A percentile compares a stretch with the other conserved stretches of the same genome.
phyloP scores from a whole-genome alignment of 306 rosid genomes.

The Acacia confusa region DNA sequence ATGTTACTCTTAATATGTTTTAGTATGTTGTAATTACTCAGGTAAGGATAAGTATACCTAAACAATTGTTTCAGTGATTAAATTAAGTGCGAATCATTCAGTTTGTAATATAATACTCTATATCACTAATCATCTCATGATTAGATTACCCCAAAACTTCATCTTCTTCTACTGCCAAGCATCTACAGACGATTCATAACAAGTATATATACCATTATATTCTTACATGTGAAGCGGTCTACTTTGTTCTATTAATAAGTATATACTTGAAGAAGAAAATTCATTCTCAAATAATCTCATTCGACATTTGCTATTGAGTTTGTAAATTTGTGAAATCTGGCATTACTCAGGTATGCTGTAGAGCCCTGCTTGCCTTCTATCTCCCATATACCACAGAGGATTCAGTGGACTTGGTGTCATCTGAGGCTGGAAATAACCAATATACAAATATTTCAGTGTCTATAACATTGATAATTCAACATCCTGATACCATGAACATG shows the following conservation, averaged over 20 bases:
- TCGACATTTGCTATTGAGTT: not conserved
- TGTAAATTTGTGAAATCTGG: constrained; percentile 1
- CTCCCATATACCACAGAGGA: constrained; percentile 30
- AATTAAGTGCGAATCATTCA: not conserved
- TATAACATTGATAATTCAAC: not conserved
- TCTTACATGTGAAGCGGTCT: not conserved
- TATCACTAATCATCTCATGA: not conserved
- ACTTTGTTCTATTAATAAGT: not conserved
- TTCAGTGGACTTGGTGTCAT: constrained; percentile 34
- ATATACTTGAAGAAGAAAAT: not conserved
- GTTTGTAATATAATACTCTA: not conserved
- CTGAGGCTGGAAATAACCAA: constrained; percentile 44
- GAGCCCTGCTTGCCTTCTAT: constrained; percentile 35
- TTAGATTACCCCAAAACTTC: not conserved
- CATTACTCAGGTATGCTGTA: constrained; percentile 44
- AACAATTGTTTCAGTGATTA: not conserved
- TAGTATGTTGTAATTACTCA: not conserved
- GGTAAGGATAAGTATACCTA: not conserved
- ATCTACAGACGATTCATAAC: not conserved
- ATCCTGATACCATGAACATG: constrained; percentile 13
- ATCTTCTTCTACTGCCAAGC: not conserved
- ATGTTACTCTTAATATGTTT: not conserved
- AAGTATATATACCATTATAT: constrained; percentile 1
- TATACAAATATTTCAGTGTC: not conserved
- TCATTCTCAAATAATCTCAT: not conserved